Conservation (phyloP, 108 stramenopile genomes). For the Nitzschia sp. region DNA sequence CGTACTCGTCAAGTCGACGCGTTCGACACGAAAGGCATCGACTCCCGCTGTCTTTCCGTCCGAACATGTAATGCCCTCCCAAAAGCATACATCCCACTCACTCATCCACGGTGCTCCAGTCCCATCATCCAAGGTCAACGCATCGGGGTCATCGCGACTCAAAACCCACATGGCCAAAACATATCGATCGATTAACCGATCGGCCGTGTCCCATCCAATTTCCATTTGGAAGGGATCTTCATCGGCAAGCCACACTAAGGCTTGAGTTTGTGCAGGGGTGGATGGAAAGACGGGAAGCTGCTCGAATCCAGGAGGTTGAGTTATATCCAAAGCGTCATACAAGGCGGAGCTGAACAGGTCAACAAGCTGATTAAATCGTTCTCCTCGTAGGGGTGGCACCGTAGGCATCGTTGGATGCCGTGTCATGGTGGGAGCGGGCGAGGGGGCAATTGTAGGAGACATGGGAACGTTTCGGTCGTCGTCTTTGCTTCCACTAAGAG, state of each 20-base stretch:
- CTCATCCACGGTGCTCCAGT: background rate
- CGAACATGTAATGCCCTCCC: background rate
- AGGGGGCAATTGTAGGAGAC: no score
- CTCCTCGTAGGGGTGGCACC: no score
- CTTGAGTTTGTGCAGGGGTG: background rate
- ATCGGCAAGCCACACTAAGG: background rate
- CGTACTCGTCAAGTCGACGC: background rate
- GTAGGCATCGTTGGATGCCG: no score
- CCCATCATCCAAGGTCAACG: background rate
- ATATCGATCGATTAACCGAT: background rate
- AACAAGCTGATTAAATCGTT: no score
- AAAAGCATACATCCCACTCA: background rate
- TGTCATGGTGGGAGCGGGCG: no score
- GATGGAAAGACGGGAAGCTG: background rate
- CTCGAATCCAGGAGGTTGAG: no score
- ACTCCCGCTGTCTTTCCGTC: background rate
- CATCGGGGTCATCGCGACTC: background rate
- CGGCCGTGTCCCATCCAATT: background rate
- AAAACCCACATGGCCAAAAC: background rate
- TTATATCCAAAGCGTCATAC: no score
- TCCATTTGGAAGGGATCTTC: conserved; percentile 3
- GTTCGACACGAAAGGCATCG: background rate
- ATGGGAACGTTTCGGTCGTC: no score
- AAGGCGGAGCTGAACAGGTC: no score
- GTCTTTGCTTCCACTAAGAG: no score